Evolutionary conservation across 495 filamentous ascomycete species (phyloP), one percentile per base, ranked within the genome.

Genomic region (Delitschia confertaspora): DNA sequence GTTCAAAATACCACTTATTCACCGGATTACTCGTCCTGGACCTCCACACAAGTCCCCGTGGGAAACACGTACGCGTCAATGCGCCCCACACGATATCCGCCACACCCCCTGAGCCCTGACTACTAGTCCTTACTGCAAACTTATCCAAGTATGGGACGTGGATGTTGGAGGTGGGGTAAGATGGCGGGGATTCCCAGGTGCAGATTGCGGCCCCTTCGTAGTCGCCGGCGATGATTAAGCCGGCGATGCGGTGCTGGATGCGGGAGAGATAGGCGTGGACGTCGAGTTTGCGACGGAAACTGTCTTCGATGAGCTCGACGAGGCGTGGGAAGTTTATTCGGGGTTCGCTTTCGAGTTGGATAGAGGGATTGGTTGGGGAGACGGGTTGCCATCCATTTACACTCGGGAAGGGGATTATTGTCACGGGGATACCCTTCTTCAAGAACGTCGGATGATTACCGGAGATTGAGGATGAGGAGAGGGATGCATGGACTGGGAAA

Each of bases 121-220:
- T 82, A 44, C 80, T 76, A 55, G 83, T 87, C 3, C 93, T 70
- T 2, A 96, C 91, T 3, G 91, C 91, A 58, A 99, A 99, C 65
- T 99, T 99, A 60, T 99, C 91, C 17, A 99, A 67, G 61, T 99
- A 99, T 0, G 89, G 93, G 0, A 99, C 82, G 66, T 65, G 14
- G 61, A 51, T 32, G 66, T 69, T 14, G 62, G 67, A 33, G 72
- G 66, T 73, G 42, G 71, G 70, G 66, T 72, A 40, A 70, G 71
- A 71, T 0, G 76, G 77, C 0, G 88, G 85, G 22, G 70, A 66
- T 69, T 99, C 91, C 91, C 91, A 99, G 1, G 91, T 99, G 13
- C 96, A 66, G 24, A 99, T 77, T 6, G 91, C 91, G 1, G 85
- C 91, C 37, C 91, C 91, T 69, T 96, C 91, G 59, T 99, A 99